Evolutionary conservation across 768 basidiomycete species (phyloP), one percentile per base, ranked within the genome.

Genomic region (Cystofilobasidium macerans): DNA sequence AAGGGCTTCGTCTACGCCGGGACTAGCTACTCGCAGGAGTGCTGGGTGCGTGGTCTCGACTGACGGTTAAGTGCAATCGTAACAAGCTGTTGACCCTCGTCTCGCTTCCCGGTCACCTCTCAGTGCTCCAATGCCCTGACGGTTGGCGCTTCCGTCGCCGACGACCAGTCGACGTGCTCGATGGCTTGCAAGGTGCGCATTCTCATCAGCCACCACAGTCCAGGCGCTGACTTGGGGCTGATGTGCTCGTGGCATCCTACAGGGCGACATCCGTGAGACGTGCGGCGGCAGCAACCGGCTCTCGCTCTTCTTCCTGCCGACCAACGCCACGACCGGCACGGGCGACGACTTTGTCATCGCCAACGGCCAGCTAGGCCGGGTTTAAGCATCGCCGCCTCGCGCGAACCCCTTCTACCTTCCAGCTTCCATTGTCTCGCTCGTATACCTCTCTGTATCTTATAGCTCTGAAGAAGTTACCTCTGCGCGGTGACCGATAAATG

Each of bases 1-100:
- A 14, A 59, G 30, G 67, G 65, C 45, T 32, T 24, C 51, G 7
- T 30, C 28, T 32, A 30, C 51, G 51, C 45, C n/a, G 45, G 45
- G 7, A 47, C 45, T 5, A n/a, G 22, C n/a, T 47, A 47, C 45
- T 22, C 28, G 16, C 51, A 54, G 51, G 51, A 24, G 51, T 8
- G 26, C 1, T 1, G 26, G 28, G 7, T 30, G 24, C 14, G 24
- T 26, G 48, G 2, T 51, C 14, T 26, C 24, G 24, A 26, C n/a
- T 26, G 24, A 16, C 24, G 24, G 7, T 11, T 4, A 8, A 9
- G 9, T 13, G 12, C 24, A 12, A 51, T 6, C 24, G n/a, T n/a
- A n/a, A n/a, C n/a, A n/a, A n/a, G n/a, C n/a, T n/a, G n/a, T n/a
- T n/a, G n/a, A n/a, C n/a, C n/a, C n/a, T n/a, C n/a, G n/a, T n/a